Evolutionary conservation across 208 protist genomes (phyloP), one percentile per base, ranked within the genome.

Genomic region (Wallacemonas collosoma): DNA sequence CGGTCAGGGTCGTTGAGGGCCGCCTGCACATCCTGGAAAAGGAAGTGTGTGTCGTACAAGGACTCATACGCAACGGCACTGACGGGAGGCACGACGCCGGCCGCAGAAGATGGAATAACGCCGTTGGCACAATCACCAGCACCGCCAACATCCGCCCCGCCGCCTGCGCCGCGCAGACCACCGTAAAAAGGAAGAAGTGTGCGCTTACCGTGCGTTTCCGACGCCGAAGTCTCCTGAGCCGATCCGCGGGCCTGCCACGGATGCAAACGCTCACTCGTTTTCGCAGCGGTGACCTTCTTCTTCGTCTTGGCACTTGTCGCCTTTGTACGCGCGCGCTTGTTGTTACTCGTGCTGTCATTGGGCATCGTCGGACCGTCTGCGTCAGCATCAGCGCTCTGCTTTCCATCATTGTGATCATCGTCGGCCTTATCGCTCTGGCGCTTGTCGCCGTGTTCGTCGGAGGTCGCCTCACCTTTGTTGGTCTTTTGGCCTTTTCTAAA

Each of bases 1-100:
- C 89, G 87, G 71, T 94, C 80, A 1, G 84, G 86, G 74, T 96
- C 89, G 57, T 89, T 77, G 17, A 96, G 79, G 9, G 79, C 71
- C 15, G 64, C 68, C 26, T 74, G 73, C 45, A 93, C 41, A 44
- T 90, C 84, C 15, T 62, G 35, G 65, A 93, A 89, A 11, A 95
- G 82, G 36, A 43, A 47, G 14, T 71, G 68, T 38, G 79, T 62
- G 58, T 81, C 77, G 14, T 76, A 53, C 26, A 83, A 56, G 11
- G 77, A 63, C 56, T 88, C 71, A 60, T 82, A 92, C 0, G 85
- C 72, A 14, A 89, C 56, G 53, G 39, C 75, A 76, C 11, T 68
- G 68, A 14, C 57, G 66, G 39, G 56, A 8, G 56, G 56, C 5
- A 62, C 56, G 36, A 38, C 17, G 35, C 56, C 56, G 38, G 65